These are phyloP conservation scores for Hyaloscypha hepaticicola DNA, from an alignment of 495 filamentous ascomycete species.

Conservation along the genomic window DNA sequence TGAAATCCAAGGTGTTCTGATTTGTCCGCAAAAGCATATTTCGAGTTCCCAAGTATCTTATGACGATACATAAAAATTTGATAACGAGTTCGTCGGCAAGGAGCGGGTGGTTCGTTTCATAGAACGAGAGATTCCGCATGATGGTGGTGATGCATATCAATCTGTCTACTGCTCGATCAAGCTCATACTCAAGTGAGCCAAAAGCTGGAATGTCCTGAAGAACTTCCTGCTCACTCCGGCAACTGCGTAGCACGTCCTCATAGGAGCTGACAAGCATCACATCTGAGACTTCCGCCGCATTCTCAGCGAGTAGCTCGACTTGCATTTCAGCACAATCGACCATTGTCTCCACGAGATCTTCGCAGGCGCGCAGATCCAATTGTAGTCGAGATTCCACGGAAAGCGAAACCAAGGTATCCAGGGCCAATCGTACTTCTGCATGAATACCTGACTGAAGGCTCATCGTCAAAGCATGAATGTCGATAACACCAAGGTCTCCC, in stretches of 20 bases:
- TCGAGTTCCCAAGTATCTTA: slow-evolving; percentile 86
- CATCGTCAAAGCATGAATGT: slow-evolving; percentile 88
- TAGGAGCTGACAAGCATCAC: slow-evolving; percentile 77
- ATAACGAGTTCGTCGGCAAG: slow-evolving; percentile 75
- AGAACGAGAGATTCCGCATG: slow-evolving; percentile 88
- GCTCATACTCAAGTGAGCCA: slow-evolving; percentile 74
- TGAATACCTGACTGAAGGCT: slow-evolving; percentile 90
- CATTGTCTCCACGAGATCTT: slow-evolving; percentile 83
- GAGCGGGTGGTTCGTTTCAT: slow-evolving; percentile 66
- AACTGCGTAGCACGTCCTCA: slow-evolving; percentile 80
- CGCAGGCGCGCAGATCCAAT: slow-evolving; percentile 70
- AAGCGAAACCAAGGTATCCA: slow-evolving; percentile 78
- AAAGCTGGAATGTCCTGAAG: slow-evolving; percentile 70
- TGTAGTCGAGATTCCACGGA: slow-evolving; percentile 61
- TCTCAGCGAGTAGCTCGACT: slow-evolving; percentile 72
- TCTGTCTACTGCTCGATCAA: slow-evolving; percentile 83
- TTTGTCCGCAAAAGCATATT: slow-evolving; percentile 78
- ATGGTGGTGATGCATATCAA: slow-evolving; percentile 91
- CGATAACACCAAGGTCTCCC: slow-evolving; percentile 80
- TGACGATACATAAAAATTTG: slow-evolving; percentile 75
- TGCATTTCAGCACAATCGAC: slow-evolving; percentile 91
- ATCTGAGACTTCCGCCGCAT: slow-evolving; percentile 80
- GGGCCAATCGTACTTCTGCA: slow-evolving; percentile 79
- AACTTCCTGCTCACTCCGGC: slow-evolving; percentile 64
- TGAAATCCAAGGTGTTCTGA: slow-evolving; percentile 85